A percentile compares a stretch with the other conserved stretches of the same genome.
These are phyloP conservation scores for Brettanomyces anomalus DNA, from an alignment of 805 yeast genomes.

Conservation along the genomic window DNA sequence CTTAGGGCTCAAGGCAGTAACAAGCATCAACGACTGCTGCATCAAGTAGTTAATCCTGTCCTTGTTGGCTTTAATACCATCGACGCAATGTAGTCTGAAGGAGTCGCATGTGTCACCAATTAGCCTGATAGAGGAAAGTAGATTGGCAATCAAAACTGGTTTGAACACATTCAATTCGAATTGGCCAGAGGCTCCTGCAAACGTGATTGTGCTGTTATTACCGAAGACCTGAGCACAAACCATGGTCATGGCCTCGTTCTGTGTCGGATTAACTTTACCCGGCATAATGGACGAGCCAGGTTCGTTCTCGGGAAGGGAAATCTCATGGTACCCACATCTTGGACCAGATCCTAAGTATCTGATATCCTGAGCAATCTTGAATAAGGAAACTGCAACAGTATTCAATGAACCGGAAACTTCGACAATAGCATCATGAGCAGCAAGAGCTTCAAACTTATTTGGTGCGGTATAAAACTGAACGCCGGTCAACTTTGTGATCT, in stretches of 20 bases:
- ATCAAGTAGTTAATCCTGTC: slow-evolving; percentile 80
- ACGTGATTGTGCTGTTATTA: slow-evolving; percentile 89
- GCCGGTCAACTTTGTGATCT: slow-evolving; percentile 82
- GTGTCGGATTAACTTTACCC: slow-evolving; percentile 98
- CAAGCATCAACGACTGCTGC: slow-evolving; percentile 95
- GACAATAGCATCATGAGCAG: slow-evolving; percentile 97
- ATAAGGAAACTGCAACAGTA: slow-evolving; percentile 87
- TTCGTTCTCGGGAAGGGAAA: slow-evolving; percentile 92
- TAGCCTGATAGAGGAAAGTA: slow-evolving; percentile 79
- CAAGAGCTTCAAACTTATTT: slow-evolving; percentile 97
- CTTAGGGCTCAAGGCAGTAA: slow-evolving; percentile 97
- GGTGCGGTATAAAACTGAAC: slow-evolving; percentile 90
- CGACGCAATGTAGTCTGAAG: slow-evolving; percentile 91
- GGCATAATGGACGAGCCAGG: slow-evolving; percentile 99
- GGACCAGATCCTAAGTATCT: slow-evolving; percentile 98
- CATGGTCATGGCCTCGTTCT: slow-evolving; percentile 98
- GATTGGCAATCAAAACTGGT: slow-evolving; percentile 89
- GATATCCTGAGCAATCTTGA: slow-evolving; percentile 96
- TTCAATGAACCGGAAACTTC: slow-evolving; percentile 97
- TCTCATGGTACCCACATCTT: slow-evolving; percentile 98
- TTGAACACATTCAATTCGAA: slow-evolving; percentile 97
- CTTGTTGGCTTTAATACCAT: slow-evolving; percentile 83
- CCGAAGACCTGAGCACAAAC: slow-evolving; percentile 97
- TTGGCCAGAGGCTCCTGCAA: slow-evolving; percentile 98
- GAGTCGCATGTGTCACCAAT: slow-evolving; percentile 85